These are phyloP conservation scores for Beauveria bassiana DNA, from an alignment of 2,329 filamentous ascomycete species.

Conservation along the genomic window DNA sequence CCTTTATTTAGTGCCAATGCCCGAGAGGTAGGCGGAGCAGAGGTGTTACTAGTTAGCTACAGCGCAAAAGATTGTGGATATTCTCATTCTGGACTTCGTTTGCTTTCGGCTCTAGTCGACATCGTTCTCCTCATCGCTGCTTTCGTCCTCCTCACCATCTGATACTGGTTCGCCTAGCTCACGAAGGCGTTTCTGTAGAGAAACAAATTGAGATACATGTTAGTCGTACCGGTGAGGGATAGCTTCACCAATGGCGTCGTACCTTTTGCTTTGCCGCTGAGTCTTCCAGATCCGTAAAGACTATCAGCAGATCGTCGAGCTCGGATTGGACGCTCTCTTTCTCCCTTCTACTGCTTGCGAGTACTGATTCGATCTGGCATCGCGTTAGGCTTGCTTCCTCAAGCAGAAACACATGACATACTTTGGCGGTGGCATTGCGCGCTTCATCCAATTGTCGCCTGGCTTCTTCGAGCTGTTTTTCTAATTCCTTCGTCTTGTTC, in stretches of 20 bases:
- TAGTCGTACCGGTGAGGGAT: neutral
- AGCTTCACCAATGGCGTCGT: slow-evolving; percentile 19
- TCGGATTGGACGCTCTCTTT: slow-evolving; percentile 60
- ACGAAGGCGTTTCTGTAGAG: slow-evolving; percentile 46
- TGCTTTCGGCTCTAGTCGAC: slow-evolving; percentile 33
- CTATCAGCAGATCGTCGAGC: slow-evolving; percentile 72
- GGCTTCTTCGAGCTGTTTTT: slow-evolving; percentile 20
- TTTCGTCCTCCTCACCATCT: slow-evolving; percentile 64
- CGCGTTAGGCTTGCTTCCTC: neutral
- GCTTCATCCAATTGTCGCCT: slow-evolving; percentile 15
- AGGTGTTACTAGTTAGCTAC: neutral
- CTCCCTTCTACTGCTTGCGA: slow-evolving; percentile 47
- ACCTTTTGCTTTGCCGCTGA: slow-evolving; percentile 71
- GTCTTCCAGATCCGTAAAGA: slow-evolving; percentile 73
- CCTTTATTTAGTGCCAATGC: neutral
- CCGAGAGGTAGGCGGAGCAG: neutral
- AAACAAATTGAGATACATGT: neutral
- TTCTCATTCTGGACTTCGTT: neutral
- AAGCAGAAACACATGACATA: slow-evolving; percentile 13
- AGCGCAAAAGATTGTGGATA: neutral
- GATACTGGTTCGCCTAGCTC: slow-evolving; percentile 64
- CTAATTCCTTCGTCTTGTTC: slow-evolving; percentile 18
- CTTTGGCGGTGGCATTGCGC: slow-evolving; percentile 19
- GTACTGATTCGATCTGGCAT: slow-evolving; percentile 23
- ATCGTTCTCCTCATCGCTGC: slow-evolving; percentile 47